phyloP scores from a whole-genome alignment of 192 early-diverging fungal species.

The Cetraspora pellucida region DNA sequence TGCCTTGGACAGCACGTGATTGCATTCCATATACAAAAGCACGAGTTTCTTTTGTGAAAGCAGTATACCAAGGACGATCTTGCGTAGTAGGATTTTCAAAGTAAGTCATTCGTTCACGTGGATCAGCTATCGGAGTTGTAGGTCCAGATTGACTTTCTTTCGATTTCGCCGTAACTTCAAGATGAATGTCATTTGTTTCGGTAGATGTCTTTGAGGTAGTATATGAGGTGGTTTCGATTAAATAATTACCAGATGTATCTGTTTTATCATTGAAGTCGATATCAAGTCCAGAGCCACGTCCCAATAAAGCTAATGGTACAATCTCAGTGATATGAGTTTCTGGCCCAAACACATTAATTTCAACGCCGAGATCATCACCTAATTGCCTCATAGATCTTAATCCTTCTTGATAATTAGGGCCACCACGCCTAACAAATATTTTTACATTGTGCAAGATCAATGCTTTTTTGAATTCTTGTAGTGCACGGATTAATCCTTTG shows the following conservation, averaged over 20 bases:
- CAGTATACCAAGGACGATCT: constrained; percentile 44
- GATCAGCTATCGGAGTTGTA: constrained; percentile 45
- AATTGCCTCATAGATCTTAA: constrained; percentile 91
- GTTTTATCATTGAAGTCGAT: constrained; percentile 40
- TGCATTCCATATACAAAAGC: constrained; percentile 99
- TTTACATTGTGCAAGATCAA: constrained; percentile 87
- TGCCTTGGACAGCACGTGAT: constrained; percentile 97
- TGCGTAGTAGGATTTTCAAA: constrained; percentile 54
- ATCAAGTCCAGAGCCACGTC: constrained; percentile 58
- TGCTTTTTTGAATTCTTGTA: constrained; percentile 88
- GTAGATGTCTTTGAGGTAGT: constrained; percentile 35
- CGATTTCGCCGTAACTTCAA: constrained; percentile 31
- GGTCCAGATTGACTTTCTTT: constrained; percentile 38
- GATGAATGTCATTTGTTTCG: constrained; percentile 27
- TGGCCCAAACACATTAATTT: constrained; percentile 94
- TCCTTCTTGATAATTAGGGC: constrained; percentile 99
- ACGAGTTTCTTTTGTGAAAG: constrained; percentile 83
- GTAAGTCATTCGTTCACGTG: constrained; percentile 55
- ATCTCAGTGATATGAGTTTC: constrained; percentile 99
- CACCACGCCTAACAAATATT: constrained; percentile 96
- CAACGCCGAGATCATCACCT: constrained; percentile 90
- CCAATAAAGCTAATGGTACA: constrained; percentile 88
- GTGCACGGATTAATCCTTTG: constrained; percentile 97
- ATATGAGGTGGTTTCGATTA: constrained; percentile 62
- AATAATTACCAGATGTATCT: constrained; percentile 58